Evolutionary conservation across 192 early-diverging fungal genomes (phyloP).

Genomic region (Mycoemilia scoparia): DNA sequence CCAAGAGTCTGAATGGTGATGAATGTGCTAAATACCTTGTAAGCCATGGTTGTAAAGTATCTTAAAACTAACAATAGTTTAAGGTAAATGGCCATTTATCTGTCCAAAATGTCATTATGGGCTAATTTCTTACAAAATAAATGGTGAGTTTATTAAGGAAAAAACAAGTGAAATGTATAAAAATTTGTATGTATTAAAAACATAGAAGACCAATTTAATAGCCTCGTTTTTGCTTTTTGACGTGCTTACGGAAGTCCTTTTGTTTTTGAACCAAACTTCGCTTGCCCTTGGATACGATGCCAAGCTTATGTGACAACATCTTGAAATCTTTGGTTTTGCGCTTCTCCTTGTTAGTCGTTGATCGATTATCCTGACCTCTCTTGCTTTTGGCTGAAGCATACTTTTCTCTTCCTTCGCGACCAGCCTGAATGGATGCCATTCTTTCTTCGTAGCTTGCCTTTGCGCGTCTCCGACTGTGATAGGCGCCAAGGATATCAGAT

Average conservation of each 20-base stretch:
- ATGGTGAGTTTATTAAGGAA: too few relatives aligned
- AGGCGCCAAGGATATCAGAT: slow-evolving; percentile 26
- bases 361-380: slow-evolving; percentile 45
- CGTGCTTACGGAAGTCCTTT: slow-evolving; percentile 21
- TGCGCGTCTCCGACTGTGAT: slow-evolving; percentile 24
- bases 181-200: not conserved
- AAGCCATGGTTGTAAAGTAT: too few relatives aligned
- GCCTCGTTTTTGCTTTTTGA: slow-evolving; percentile 23
- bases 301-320: slow-evolving; percentile 91
- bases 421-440: slow-evolving; percentile 67
- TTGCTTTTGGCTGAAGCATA: slow-evolving; percentile 78
- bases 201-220: slow-evolving; percentile 3
- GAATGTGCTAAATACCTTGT: too few relatives aligned
- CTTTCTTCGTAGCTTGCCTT: slow-evolving; percentile 89
- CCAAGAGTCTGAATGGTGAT: too few relatives aligned
- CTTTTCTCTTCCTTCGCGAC: slow-evolving; percentile 82
- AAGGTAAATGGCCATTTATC: too few relatives aligned
- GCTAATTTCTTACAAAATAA: too few relatives aligned
- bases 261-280: slow-evolving; percentile 61
- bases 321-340: slow-evolving; percentile 78
- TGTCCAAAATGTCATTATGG: too few relatives aligned
- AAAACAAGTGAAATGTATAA: not conserved
- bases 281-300: slow-evolving; percentile 52
- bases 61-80: too few relatives aligned
- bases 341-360: slow-evolving; percentile 84